Evolutionary conservation across 2,329 filamentous ascomycete species (phyloP), one percentile per base, ranked within the genome.

Genomic region (Alternaria sp.): DNA sequence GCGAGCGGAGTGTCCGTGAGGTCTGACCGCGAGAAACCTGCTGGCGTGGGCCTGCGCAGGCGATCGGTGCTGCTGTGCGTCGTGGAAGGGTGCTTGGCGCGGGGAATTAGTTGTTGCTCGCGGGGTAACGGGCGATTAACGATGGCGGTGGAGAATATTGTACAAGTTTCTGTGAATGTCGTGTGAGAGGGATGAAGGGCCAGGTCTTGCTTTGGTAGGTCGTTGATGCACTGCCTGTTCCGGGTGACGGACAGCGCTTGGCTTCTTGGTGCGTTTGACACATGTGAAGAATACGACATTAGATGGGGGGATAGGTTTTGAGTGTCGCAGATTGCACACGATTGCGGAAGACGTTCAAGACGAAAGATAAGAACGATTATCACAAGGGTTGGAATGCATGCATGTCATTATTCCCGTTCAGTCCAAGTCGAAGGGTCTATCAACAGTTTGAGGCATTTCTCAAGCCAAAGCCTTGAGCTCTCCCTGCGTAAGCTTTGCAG

Each of bases 401-500:
- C 42, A 39, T 49, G 33, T 52, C 62, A 60, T 65, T 53, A 49
- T 56, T 50, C 31, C 36, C 56, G 33, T 56, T 31, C 41, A 37
- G 28, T 29, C 50, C 28, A 58, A 57, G 52, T 69, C 65, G 68
- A 70, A 5, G 56, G 56, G 52, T 69, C 63, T 68, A 70, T 61
- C 40, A n/a, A 54, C 51, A 41, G 36, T 28, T 40, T 29, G 54
- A 59, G 56, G 29, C 52, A 45, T 28, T 24, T 14, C 34, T 46
- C 37, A 75, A 61, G 65, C 67, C 44, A 92, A 75, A 21, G 81
- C 81, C 85, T 95, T 96, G 69, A 86, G 81, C 63, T 97, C 94
- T 40, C 88, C 89, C 21, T 90, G 90, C 84, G 94, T 93, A 58
- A 95, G 81, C 86, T 96, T 97, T 67, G 93, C 93, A 66, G 89